A percentile compares a stretch with the other conserved stretches of the same genome.
Conservation (phyloP, 768 basidiomycete genomes). For the Russula abietina region DNA sequence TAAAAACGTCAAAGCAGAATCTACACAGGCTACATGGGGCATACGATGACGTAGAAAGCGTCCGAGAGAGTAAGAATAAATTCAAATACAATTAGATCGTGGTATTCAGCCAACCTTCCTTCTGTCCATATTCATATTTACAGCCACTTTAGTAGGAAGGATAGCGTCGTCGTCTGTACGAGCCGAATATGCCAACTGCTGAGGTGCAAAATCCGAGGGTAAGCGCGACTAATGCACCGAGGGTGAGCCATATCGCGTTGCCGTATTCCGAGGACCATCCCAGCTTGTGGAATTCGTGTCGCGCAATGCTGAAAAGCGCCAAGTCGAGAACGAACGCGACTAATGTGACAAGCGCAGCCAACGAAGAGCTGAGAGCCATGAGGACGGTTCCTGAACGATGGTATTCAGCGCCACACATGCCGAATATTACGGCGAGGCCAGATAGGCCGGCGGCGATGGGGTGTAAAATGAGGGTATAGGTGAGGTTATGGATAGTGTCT, state of each 20-base stretch:
- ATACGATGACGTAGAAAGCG: not conserved
- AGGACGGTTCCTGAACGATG: constrained; percentile 68
- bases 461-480: constrained; percentile 68
- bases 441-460: constrained; percentile 71
- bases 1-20: not conserved
- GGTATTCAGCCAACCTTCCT: not conserved
- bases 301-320: constrained; percentile 69
- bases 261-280: constrained; percentile 54
- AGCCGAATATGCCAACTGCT: constrained; percentile 60
- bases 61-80: not conserved
- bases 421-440: constrained; percentile 59
- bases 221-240: constrained; percentile 66
- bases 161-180: constrained; percentile 43
- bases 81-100: not conserved
- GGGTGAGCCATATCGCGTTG: constrained; percentile 77
- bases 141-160: constrained; percentile 24
- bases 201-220: constrained; percentile 60
- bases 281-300: constrained; percentile 47
- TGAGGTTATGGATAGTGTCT: constrained; percentile 58
- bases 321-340: constrained; percentile 74
- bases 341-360: constrained; percentile 63
- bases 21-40: not conserved
- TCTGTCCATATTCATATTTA: not conserved
- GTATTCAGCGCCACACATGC: constrained; percentile 57
- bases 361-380: constrained; percentile 62